These are phyloP conservation scores for Paraphoma sp. DNA, from an alignment of 2,329 filamentous ascomycete genomes.

Conservation along the genomic window DNA sequence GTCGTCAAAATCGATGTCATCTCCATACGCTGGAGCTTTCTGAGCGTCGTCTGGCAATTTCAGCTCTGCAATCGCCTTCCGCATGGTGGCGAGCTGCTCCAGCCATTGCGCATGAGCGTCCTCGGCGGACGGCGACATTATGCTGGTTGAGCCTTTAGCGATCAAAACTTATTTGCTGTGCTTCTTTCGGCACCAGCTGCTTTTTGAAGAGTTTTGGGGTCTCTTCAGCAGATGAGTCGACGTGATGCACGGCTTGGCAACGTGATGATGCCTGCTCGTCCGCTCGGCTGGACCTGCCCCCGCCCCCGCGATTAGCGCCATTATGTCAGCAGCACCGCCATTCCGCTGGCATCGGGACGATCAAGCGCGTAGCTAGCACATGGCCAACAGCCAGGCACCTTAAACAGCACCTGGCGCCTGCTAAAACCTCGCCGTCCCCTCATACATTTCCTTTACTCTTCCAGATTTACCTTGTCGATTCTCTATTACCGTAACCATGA, in stretches of 20 bases:
- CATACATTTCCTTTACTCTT: neutral
- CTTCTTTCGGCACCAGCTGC: neutral
- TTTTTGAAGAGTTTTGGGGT: neutral
- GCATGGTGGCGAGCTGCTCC: constrained; percentile 84
- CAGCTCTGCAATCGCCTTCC: constrained; percentile 78
- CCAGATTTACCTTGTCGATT: neutral
- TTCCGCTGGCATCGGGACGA: constrained; percentile 6
- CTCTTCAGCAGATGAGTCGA: neutral
- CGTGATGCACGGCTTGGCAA: constrained; percentile 14
- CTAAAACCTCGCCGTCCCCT: no score
- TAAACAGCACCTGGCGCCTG: no score
- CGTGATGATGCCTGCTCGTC: constrained; percentile 16
- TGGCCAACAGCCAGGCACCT: neutral
- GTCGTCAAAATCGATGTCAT: constrained; percentile 69
- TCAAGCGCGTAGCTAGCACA: no score
- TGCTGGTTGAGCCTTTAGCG: neutral
- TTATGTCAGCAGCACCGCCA: constrained; percentile 24
- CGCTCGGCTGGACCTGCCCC: constrained; percentile 27
- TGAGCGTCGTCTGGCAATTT: constrained; percentile 59
- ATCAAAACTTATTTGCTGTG: neutral
- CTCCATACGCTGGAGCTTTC: constrained; percentile 58
- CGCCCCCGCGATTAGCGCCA: constrained; percentile 25
- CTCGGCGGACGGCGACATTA: constrained; percentile 50
- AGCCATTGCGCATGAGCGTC: constrained; percentile 75
- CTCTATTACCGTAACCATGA: constrained; percentile 64